Base-by-base conservation (phyloP, 192 early-diverging fungal genomes). In the Coemansia pectinata region DNA sequence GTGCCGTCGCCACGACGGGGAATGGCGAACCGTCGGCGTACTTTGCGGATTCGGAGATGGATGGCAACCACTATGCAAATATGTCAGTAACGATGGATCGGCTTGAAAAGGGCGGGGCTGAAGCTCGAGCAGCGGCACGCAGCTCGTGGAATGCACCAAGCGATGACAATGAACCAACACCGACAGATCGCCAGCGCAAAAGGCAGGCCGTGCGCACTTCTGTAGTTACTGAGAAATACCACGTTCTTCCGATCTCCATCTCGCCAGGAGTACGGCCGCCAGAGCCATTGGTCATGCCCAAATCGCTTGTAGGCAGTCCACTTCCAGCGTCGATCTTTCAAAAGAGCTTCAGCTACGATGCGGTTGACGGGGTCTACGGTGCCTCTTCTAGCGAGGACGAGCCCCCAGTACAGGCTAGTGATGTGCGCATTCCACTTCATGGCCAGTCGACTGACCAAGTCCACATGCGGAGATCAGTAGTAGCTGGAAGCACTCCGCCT, bases 21-120 rank as follows among this genome's bases (percentile, higher is more conserved):
- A 62, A 77, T 67, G 69, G 65, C 57, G 63, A 44, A 34, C 38
- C 63, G 11, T 66, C 72, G 14, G 39, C 69, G 21, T 77, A 83
- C 44, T 77, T 67, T 72, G 80, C 75, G 33, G 80, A 77, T 44
- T 67, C 71, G 7, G 80, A 83, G 57, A 83, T 71, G 72, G 75
- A 77, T 23, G 67, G 62, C 60, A 62, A 44, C 27, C 61, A 75
- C 74, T 52, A 40, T 40, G 50, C 62, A 34, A 50, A 36, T 9
- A 62, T 23, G 15, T 19, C 57, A 10, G 39, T 39, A 10, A 39
- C 42, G 21, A 41, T 41, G 53, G 48, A 69, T 17, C 27, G 39
- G 7, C 11, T 9, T 10, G 59, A 50, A 21, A 62, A 33, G 9
- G n/a, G 38, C 21, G 25, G 12, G 7, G 40, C 62, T 23, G 60